Percentiles rank a stretch among this genome's conserved stretches.
Conservation (phyloP, 805 yeast genomes). For the Wickerhamomyces chambardii region DNA sequence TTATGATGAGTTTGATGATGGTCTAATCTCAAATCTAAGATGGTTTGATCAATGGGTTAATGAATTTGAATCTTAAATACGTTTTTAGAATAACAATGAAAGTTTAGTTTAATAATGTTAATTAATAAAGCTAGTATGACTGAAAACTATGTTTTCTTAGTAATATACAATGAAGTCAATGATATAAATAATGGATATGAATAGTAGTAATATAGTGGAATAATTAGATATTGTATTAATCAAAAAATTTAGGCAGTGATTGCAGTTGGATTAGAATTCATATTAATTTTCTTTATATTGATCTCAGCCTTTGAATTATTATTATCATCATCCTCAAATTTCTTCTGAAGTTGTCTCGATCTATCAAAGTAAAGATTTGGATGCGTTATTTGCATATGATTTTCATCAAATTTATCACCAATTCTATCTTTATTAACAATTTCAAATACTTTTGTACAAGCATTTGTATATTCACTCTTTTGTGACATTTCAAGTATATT, state of each 20-base stretch:
- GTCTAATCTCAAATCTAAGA: constrained; percentile 32
- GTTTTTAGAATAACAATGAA: too few relatives aligned
- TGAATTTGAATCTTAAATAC: neutral
- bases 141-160: too few relatives aligned
- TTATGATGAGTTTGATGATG: constrained; percentile 12
- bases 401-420: constrained; percentile 29
- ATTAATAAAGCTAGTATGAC: too few relatives aligned
- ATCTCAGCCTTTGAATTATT: too few relatives aligned
- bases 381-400: constrained; percentile 62
- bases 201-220: too few relatives aligned
- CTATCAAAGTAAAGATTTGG: constrained; percentile 87
- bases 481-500: constrained; percentile 61
- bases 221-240: too few relatives aligned
- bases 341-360: constrained; percentile 46
- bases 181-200: too few relatives aligned
- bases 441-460: constrained; percentile 88
- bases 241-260: too few relatives aligned
- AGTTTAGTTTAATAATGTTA: too few relatives aligned
- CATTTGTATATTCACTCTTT: constrained; percentile 67
- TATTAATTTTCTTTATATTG: too few relatives aligned
- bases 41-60: constrained; percentile 48
- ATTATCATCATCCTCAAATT: constrained; percentile 3
- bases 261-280: too few relatives aligned
- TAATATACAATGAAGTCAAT: too few relatives aligned
- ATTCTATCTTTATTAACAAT: constrained; percentile 43